A percentile compares a stretch with the other conserved stretches of the same genome.
phyloP scores from a whole-genome alignment of 495 filamentous ascomycete species.

The Aspergillus nidulans region DNA sequence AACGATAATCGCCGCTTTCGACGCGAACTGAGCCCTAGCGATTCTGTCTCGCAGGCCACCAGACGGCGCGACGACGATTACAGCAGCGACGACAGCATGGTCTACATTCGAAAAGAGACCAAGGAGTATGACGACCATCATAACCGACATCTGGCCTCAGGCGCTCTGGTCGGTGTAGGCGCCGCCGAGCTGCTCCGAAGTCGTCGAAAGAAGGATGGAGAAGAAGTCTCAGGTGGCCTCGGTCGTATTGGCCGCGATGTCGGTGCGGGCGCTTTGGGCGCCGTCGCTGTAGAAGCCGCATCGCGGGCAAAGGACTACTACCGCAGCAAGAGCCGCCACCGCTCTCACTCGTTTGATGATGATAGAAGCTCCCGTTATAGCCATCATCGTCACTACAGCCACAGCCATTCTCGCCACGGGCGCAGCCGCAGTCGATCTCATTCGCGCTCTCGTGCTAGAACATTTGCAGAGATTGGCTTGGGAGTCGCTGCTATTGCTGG shows the following conservation, averaged over 20 bases:
- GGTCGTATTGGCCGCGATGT: conserved; percentile 69
- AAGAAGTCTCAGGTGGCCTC: conserved; percentile 52
- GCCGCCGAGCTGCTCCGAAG: conserved; percentile 69
- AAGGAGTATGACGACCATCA: conserved; percentile 59
- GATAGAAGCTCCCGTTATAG: conserved; percentile 36
- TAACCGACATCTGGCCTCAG: conserved; percentile 81
- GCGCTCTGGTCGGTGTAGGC: conserved; percentile 74
- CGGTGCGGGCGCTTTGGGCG: conserved; percentile 77
- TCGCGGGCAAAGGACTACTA: conserved; percentile 70
- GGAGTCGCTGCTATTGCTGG: conserved; percentile 80
- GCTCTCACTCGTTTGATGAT: conserved; percentile 48
- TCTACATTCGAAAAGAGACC: conserved; percentile 53
- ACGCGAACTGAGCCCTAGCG: conserved; percentile 54
- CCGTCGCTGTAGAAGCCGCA: conserved; percentile 72
- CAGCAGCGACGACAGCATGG: conserved; percentile 63
- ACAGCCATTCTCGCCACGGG: conserved; percentile 33
- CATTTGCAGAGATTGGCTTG: conserved; percentile 68
- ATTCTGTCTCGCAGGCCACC: conserved; percentile 52
- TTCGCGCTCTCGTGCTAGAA: conserved; percentile 51
- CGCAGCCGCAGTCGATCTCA: conserved; percentile 51
- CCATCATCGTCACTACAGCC: conserved; percentile 33
- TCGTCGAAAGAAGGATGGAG: conserved; percentile 56
- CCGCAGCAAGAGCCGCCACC: conserved; percentile 55
- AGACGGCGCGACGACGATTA: conserved; percentile 40
- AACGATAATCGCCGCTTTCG: conserved; percentile 45